Conservation (phyloP, 257 asterid species). For the Galeopsis tetrahit region DNA sequence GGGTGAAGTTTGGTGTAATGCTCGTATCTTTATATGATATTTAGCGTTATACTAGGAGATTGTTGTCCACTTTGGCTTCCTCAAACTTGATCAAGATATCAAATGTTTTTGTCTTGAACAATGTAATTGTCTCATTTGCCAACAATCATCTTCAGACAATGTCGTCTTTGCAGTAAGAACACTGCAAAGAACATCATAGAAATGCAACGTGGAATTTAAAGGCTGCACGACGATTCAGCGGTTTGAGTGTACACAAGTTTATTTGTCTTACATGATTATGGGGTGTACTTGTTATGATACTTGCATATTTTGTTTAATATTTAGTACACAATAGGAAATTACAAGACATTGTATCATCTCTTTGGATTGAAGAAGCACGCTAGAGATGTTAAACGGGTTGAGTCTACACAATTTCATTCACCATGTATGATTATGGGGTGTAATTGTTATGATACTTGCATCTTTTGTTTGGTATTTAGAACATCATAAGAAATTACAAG, state of each 20-base stretch:
- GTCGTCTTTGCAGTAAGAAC: too few relatives aligned
- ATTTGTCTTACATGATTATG: background rate
- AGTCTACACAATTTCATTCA: background rate
- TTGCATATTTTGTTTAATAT: background rate
- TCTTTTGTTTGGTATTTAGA: background rate
- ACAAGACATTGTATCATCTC: background rate
- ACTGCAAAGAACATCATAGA: background rate
- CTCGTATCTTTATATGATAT: background rate
- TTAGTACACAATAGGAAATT: background rate
- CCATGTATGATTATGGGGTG: background rate
- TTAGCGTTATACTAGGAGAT: slow-evolving; percentile 1
- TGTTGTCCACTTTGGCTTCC: background rate
- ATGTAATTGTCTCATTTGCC: background rate
- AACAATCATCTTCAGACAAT: too few relatives aligned
- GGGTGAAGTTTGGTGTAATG: background rate
- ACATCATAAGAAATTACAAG: background rate
- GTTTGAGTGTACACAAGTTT: background rate
- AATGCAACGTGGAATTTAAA: background rate
- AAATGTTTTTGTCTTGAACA: background rate
- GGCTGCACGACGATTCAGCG: background rate
- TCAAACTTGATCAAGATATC: slow-evolving; percentile 5
- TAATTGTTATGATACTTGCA: background rate
- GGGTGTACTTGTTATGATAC: background rate
- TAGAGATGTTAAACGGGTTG: background rate
- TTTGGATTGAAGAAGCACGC: background rate